Evolutionary conservation across 768 basidiomycete genomes (phyloP).

Genomic region (Tubosaeta sp.): DNA sequence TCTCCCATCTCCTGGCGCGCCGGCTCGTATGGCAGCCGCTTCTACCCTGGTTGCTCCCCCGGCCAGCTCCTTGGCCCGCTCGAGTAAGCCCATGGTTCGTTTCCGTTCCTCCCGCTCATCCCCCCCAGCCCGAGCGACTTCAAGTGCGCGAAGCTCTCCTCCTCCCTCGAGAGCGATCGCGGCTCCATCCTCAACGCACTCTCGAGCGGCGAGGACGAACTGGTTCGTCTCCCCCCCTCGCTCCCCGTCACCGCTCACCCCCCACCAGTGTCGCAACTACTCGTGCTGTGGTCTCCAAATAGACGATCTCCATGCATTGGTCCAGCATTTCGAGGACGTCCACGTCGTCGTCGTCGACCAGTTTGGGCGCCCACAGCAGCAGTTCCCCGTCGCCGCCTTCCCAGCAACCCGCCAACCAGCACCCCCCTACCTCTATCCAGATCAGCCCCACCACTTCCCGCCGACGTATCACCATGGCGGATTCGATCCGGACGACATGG

Average conservation of each 20-base stretch:
- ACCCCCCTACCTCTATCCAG: constrained; percentile 32
- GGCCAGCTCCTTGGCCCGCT: constrained; percentile 57
- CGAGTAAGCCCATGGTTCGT: constrained; percentile 47
- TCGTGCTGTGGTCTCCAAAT: constrained; percentile 83
- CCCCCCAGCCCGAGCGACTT: constrained; percentile 41
- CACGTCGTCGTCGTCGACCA: constrained; percentile 73
- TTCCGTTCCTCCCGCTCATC: neutral
- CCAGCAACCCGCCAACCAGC: constrained; percentile 30
- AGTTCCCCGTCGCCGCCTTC: constrained; percentile 24
- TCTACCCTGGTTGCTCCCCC: constrained; percentile 61
- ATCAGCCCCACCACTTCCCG: constrained; percentile 24
- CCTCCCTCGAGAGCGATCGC: constrained; percentile 59
- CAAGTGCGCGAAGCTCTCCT: constrained; percentile 42
- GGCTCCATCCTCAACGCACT: constrained; percentile 62
- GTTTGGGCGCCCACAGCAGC: constrained; percentile 34
- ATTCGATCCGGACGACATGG: constrained; percentile 81
- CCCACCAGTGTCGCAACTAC: constrained; percentile 72
- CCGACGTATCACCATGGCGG: constrained; percentile 32
- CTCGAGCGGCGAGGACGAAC: constrained; percentile 65
- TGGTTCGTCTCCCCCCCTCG: constrained; percentile 41
- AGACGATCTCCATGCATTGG: constrained; percentile 72
- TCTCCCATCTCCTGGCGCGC: constrained; percentile 71
- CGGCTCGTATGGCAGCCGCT: constrained; percentile 60
- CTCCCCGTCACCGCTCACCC: neutral
- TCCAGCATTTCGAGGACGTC: constrained; percentile 90